Evolutionary conservation across 768 basidiomycete genomes (phyloP).

Genomic region (Boletus patriciae): DNA sequence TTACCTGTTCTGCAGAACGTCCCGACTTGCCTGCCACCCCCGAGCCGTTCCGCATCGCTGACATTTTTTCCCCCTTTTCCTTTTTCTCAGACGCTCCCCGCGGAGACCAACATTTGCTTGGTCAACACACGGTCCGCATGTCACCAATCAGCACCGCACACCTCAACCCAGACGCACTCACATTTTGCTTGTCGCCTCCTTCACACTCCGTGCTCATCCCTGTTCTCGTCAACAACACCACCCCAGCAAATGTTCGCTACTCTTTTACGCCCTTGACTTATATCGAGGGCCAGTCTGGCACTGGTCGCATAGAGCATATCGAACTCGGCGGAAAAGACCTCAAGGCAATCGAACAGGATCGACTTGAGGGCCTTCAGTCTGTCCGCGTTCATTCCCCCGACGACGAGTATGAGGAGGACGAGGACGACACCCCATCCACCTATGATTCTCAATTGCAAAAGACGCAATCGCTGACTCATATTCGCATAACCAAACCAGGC

Average conservation of each 20-base stretch:
- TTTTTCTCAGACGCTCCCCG: constrained; percentile 35
- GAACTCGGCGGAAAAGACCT: constrained; percentile 65
- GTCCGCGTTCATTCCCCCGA: constrained; percentile 46
- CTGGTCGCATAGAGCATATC: constrained; percentile 49
- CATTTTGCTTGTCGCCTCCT: constrained; percentile 68
- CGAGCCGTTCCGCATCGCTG: constrained; percentile 47
- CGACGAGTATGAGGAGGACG: constrained; percentile 71
- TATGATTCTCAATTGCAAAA: constrained; percentile 57
- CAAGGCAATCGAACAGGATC: constrained; percentile 61
- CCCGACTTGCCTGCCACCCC: constrained; percentile 43
- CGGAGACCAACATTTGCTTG: constrained; percentile 64
- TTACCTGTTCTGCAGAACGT: constrained; percentile 27
- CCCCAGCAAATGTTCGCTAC: constrained; percentile 69
- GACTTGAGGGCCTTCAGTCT: constrained; percentile 51
- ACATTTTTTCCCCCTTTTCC: constrained; percentile 50
- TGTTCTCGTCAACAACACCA: constrained; percentile 87
- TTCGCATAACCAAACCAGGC: constrained; percentile 73
- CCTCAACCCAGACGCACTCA: constrained; percentile 72
- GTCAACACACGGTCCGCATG: constrained; percentile 90
- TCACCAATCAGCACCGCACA: constrained; percentile 93
- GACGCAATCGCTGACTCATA: constrained; percentile 72
- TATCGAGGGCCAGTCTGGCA: constrained; percentile 38
- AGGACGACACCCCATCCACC: constrained; percentile 31
- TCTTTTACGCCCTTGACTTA: constrained; percentile 66
- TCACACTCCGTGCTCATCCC: constrained; percentile 67